Percentiles rank a stretch among this genome's conserved stretches.
Evolutionary conservation across 1,139 yeast species (phyloP).

Genomic region (Hyphopichia buzzinii): DNA sequence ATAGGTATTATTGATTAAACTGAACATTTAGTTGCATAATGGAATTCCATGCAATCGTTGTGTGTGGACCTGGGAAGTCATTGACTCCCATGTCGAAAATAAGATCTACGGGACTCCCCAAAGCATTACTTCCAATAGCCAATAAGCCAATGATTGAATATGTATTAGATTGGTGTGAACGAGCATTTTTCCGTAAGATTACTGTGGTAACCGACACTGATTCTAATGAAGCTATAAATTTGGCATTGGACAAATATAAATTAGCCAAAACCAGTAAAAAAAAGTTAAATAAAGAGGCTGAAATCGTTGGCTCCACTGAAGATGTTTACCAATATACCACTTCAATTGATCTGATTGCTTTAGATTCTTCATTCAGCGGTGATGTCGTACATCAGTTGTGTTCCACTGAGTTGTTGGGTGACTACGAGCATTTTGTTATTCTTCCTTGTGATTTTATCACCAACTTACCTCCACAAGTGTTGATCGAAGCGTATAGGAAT

Average conservation of each 20-base stretch:
- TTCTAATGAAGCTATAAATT: conserved; percentile 22
- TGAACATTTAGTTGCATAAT: conserved; percentile 35
- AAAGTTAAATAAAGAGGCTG: conserved; percentile 8
- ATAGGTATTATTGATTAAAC: too few relatives aligned
- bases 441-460: conserved; percentile 94
- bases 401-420: conserved; percentile 36
- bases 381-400: conserved; percentile 52
- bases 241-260: conserved; percentile 52
- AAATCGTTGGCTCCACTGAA: conserved; percentile 5
- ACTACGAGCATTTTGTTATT: conserved; percentile 57
- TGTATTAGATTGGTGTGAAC: conserved; percentile 90
- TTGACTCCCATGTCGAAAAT: conserved; percentile 69
- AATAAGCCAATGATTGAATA: conserved; percentile 88
- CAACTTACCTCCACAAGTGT: conserved; percentile 84
- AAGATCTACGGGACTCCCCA: conserved; percentile 62
- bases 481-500: conserved; percentile 80
- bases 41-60: conserved; percentile 90
- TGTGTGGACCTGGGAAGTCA: conserved; percentile 81
- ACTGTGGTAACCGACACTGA: conserved; percentile 36
- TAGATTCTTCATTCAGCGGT: conserved; percentile 60
- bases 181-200: conserved; percentile 68
- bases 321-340: conserved; percentile 11
- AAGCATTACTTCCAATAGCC: conserved; percentile 86
- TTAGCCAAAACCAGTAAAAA: conserved; percentile 11
- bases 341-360: conserved; percentile 45